A percentile compares a stretch with the other conserved stretches of the same genome.
phyloP scores from a whole-genome alignment of 1,139 yeast species.

The Maudiozyma humilis region DNA sequence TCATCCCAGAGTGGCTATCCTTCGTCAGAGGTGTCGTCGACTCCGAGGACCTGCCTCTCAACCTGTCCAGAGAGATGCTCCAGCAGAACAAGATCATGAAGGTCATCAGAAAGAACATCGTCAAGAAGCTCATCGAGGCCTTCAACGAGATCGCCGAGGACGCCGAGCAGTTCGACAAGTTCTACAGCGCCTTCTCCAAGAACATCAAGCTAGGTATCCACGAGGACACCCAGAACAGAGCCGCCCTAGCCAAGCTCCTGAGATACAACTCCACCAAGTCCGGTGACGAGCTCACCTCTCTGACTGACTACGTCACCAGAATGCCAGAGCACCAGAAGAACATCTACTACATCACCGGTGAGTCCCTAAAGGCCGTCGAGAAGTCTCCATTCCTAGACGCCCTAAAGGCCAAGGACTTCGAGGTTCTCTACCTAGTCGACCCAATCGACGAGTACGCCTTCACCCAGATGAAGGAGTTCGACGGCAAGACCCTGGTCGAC shows the following conservation, averaged over 20 bases:
- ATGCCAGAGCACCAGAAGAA: constrained; percentile 99
- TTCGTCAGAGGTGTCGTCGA: constrained; percentile 99
- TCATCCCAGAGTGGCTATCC: constrained; percentile 97
- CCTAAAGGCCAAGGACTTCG: constrained; percentile 96
- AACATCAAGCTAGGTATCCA: constrained; percentile 98
- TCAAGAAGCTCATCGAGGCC: constrained; percentile 96
- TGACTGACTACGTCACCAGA: constrained; percentile 95
- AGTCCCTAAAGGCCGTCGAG: constrained; percentile 94
- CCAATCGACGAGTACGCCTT: constrained; percentile 99
- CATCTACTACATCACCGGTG: constrained; percentile 98
- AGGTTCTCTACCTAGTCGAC: constrained; percentile 94
- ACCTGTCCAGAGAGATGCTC: constrained; percentile 99
- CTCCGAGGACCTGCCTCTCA: constrained; percentile 98
- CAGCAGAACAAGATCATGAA: constrained; percentile 99
- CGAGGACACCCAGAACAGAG: constrained; percentile 98
- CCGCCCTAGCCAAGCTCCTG: constrained; percentile 87
- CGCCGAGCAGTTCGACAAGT: constrained; percentile 95
- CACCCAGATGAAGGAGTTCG: constrained; percentile 98
- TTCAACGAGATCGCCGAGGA: constrained; percentile 99
- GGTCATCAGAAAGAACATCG: constrained; percentile 98
- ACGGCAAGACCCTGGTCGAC: constrained; percentile 97
- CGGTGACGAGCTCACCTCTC: constrained; percentile 85
- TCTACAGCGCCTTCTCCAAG: constrained; percentile 97
- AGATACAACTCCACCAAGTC: constrained; percentile 97
- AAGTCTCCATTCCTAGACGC: constrained; percentile 99